These are phyloP conservation scores for Tetrapisispora taiwanensis DNA, from an alignment of 805 yeast genomes.

Conservation along the genomic window DNA sequence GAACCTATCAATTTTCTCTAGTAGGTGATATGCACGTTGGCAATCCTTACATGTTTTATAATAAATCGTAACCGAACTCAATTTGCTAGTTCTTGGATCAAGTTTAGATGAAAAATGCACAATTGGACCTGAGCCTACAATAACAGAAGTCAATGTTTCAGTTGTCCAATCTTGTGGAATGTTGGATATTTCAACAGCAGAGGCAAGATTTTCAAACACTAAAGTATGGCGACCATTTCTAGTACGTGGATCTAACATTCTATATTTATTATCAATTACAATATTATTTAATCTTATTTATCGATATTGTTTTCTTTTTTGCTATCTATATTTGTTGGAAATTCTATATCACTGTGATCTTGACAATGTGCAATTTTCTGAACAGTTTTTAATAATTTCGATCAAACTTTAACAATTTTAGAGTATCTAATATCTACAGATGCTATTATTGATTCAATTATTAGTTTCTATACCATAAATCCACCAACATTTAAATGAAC, in stretches of 20 bases:
- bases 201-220: conserved; percentile 25
- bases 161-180: conserved; percentile 68
- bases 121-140: conserved; percentile 64
- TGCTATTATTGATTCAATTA: too few species aligned
- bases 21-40: conserved; percentile 18
- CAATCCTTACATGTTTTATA: conserved; percentile 21
- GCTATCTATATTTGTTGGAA: too few species aligned
- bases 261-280: conserved; percentile 24
- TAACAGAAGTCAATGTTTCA: conserved; percentile 49
- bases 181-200: conserved; percentile 28
- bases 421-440: too few species aligned
- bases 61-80: conserved; percentile 29
- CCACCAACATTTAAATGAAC: too few species aligned
- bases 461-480: too few species aligned
- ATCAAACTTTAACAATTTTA: too few species aligned
- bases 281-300: too few species aligned
- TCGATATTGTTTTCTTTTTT: too few species aligned
- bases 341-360: too few species aligned
- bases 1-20: conserved; percentile 20
- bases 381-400: too few species aligned
- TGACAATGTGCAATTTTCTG: too few species aligned
- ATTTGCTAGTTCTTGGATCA: conserved; percentile 36
- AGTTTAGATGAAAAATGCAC: conserved; percentile 40
- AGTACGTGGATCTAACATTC: conserved; percentile 24
- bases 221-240: conserved; percentile 25